Percentiles rank a stretch among this genome's conserved stretches.
Conservation (phyloP, 768 basidiomycete species). For the Kwoniella mangroviensis region DNA sequence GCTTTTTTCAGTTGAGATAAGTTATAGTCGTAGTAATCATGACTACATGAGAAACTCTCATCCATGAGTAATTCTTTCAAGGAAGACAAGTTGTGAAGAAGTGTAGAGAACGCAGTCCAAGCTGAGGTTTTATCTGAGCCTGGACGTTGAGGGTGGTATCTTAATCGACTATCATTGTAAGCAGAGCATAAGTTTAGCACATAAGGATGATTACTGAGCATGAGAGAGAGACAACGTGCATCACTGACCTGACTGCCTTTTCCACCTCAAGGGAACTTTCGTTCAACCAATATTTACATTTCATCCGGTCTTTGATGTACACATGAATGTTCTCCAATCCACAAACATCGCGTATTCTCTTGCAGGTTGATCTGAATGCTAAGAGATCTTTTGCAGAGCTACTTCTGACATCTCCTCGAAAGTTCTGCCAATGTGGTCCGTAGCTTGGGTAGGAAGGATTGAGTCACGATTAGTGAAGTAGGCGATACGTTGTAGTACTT, state of each 20-base stretch:
- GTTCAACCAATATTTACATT: not conserved
- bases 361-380: not conserved
- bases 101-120: not conserved
- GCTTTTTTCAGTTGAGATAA: not conserved
- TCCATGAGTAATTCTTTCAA: not conserved
- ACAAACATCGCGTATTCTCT: not conserved
- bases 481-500: conserved; percentile 2
- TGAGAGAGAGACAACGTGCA: not conserved
- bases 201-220: not conserved
- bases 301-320: not conserved
- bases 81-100: not conserved
- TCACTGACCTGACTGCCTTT: not conserved
- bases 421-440: conserved; percentile 12
- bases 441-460: not conserved
- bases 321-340: not conserved
- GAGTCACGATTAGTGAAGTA: not conserved
- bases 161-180: not conserved
- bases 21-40: not conserved
- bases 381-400: not conserved
- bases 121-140: not conserved
- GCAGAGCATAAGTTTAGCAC: not conserved
- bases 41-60: not conserved
- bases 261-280: not conserved
- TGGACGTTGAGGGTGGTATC: not conserved
- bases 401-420: not conserved